Percentiles rank a stretch among this genome's conserved stretches.
Conservation (phyloP, 2,329 filamentous ascomycete species). For the Ophiostoma montium region DNA sequence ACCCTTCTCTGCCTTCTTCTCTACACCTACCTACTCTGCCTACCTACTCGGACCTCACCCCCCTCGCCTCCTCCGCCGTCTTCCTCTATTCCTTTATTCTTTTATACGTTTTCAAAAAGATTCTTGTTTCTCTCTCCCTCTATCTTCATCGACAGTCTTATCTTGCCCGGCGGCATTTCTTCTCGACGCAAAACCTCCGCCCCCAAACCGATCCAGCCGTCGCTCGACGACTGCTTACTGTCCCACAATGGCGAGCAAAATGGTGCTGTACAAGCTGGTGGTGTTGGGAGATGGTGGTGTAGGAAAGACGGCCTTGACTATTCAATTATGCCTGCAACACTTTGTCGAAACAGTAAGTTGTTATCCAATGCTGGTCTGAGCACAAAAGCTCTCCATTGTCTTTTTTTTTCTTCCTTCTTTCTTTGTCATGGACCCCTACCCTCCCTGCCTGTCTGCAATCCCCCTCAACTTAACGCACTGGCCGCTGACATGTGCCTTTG, state of each 20-base stretch:
- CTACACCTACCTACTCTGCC: background rate
- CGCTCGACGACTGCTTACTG: constrained; percentile 6
- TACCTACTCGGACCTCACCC: background rate
- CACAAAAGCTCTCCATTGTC: background rate
- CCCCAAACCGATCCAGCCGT: constrained; percentile 5
- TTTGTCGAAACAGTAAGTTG: constrained; percentile 74
- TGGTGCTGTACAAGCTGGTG: constrained; percentile 93
- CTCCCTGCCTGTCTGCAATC: background rate
- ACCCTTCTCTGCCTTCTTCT: background rate
- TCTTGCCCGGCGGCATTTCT: background rate
- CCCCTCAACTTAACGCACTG: background rate
- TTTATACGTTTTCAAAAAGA: too few species aligned
- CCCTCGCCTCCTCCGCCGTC: background rate
- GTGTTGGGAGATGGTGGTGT: constrained; percentile 89
- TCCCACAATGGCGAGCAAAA: constrained; percentile 67
- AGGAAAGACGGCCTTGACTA: constrained; percentile 85
- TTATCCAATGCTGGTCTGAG: constrained; percentile 12
- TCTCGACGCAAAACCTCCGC: background rate
- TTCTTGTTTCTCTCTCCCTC: background rate
- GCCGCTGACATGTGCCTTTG: constrained; percentile 2
- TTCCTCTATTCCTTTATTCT: background rate
- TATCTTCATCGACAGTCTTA: background rate
- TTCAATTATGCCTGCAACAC: constrained; percentile 94
- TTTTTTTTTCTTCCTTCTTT: background rate
- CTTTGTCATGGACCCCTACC: too few species aligned